Conservation (phyloP, 331 rosid species). For the Prunus yedoensis region DNA sequence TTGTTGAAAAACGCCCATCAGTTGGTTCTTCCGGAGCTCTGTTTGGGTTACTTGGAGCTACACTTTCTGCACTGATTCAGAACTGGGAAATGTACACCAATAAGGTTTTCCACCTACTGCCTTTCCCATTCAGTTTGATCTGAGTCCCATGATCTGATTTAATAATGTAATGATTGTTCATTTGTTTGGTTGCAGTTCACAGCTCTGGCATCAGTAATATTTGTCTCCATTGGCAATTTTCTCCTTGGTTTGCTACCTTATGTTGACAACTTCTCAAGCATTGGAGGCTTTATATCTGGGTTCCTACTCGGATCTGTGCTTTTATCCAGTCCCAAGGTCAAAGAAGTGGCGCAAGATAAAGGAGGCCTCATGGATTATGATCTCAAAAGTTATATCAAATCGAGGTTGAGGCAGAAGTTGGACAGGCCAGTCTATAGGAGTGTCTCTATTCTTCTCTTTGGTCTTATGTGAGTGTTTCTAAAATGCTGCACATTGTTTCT, state of each 20-base stretch:
- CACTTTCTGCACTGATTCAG: constrained; percentile 61
- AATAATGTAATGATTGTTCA: constrained; percentile 12
- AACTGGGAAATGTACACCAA: constrained; percentile 70
- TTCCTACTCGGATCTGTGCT: constrained; percentile 76
- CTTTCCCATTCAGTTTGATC: neutral
- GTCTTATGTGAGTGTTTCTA: constrained; percentile 56
- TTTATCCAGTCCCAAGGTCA: constrained; percentile 49
- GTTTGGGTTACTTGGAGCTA: constrained; percentile 81
- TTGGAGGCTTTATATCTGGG: constrained; percentile 81
- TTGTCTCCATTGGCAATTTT: constrained; percentile 58
- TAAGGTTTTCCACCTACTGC: constrained; percentile 44
- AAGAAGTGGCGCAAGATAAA: constrained; percentile 48
- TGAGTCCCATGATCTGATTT: constrained; percentile 17
- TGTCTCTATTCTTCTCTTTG: constrained; percentile 59
- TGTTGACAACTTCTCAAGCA: constrained; percentile 69
- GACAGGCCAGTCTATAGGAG: constrained; percentile 63
- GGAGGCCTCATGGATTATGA: constrained; percentile 47
- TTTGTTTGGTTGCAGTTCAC: constrained; percentile 51
- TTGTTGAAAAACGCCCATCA: constrained; percentile 54
- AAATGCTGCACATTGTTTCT: constrained; percentile 7
- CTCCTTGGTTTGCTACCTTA: constrained; percentile 78
- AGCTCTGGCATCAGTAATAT: constrained; percentile 53
- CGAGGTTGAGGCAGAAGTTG: constrained; percentile 57
- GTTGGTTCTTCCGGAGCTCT: constrained; percentile 85
- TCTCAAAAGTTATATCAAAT: constrained; percentile 44